A percentile compares a stretch with the other conserved stretches of the same genome.
phyloP scores from a whole-genome alignment of 75 land plant species.

The Azolla pinnata region DNA sequence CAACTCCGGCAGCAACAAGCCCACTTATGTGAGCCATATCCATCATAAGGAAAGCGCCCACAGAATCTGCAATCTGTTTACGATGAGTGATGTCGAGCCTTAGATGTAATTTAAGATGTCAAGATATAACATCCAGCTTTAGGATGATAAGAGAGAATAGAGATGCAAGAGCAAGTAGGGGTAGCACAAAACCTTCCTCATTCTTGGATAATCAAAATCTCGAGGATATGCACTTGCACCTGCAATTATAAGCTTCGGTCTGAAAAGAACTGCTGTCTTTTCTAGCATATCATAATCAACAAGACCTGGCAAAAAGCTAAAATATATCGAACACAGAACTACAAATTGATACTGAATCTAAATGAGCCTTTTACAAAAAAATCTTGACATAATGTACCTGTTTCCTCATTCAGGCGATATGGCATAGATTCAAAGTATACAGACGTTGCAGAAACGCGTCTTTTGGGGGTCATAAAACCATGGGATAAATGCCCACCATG shows the following conservation, averaged over 20 bases:
- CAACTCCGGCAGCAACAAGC: slow-evolving; percentile 73
- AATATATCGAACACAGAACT: background rate
- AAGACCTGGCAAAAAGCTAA: slow-evolving; percentile 31
- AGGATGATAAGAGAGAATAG: background rate
- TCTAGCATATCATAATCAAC: slow-evolving; percentile 85
- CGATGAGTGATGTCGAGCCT: too few relatives aligned
- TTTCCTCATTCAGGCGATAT: slow-evolving; percentile 65
- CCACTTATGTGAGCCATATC: slow-evolving; percentile 99
- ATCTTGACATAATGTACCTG: slow-evolving; percentile 29
- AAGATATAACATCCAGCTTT: background rate
- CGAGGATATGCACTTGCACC: slow-evolving; percentile 89
- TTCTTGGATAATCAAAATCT: slow-evolving; percentile 74
- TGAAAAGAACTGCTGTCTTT: slow-evolving; percentile 60
- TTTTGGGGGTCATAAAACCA: slow-evolving; percentile 80
- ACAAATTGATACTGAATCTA: background rate
- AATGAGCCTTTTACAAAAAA: background rate
- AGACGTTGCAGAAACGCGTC: slow-evolving; percentile 85
- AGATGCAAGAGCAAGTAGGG: background rate
- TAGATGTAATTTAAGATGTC: background rate
- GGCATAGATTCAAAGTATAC: slow-evolving; percentile 90
- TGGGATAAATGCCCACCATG: slow-evolving; percentile 87
- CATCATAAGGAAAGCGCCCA: slow-evolving; percentile 91
- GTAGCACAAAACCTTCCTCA: slow-evolving; percentile 59
- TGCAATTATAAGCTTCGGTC: slow-evolving; percentile 79
- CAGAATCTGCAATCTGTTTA: slow-evolving; percentile 81